These are phyloP conservation scores for Scedosporium minutisporum DNA, from an alignment of 2,329 filamentous ascomycete species.

Conservation along the genomic window DNA sequence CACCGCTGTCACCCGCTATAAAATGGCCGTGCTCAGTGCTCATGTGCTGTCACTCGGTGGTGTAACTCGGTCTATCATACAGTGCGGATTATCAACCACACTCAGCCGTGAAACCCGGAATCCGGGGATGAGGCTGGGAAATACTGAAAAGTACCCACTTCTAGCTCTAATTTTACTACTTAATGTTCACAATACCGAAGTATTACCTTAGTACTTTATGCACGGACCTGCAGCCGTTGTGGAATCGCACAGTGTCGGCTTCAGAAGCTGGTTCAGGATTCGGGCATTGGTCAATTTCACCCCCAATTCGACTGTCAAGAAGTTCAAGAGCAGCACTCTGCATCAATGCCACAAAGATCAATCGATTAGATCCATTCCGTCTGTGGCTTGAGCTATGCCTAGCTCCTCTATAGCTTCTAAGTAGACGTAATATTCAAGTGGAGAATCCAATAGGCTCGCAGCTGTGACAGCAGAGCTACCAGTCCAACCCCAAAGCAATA, in stretches of 20 bases:
- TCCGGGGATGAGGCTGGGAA: background rate
- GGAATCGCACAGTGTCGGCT: background rate
- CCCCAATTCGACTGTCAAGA: no score
- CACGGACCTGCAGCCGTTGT: background rate
- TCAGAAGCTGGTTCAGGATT: no score
- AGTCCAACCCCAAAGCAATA: background rate
- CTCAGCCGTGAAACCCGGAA: background rate
- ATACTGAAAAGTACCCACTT: background rate
- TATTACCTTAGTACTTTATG: background rate
- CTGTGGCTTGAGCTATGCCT: background rate
- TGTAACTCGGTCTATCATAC: background rate
- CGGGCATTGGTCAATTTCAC: no score
- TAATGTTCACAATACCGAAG: background rate
- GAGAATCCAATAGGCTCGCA: no score
- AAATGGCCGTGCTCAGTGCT: background rate
- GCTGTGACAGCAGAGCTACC: background rate
- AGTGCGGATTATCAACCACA: background rate
- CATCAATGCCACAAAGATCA: background rate
- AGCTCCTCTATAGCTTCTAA: background rate
- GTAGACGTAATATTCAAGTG: background rate
- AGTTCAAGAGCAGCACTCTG: background rate
- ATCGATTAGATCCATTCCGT: background rate
- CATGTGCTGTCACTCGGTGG: background rate
- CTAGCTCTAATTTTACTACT: background rate
- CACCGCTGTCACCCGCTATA: background rate